A percentile compares a stretch with the other conserved stretches of the same genome.
Conservation (phyloP, 495 filamentous ascomycete genomes). For the Penicillium pulvis region DNA sequence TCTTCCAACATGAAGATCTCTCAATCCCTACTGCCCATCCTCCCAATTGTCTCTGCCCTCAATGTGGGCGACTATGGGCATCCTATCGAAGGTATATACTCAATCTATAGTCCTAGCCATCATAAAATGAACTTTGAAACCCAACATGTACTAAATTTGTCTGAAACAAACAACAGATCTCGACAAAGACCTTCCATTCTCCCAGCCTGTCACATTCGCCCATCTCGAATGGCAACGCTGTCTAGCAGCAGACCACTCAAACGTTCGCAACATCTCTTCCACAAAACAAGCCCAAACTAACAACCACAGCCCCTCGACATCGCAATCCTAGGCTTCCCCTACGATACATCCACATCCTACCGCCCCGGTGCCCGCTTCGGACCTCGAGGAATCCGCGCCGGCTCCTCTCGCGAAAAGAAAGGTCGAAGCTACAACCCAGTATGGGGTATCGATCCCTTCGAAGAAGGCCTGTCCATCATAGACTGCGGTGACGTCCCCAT, state of each 20-base stretch:
- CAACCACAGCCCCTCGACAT: slow-evolving; percentile 22
- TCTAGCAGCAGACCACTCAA: slow-evolving; percentile 16
- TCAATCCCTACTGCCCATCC: neutral
- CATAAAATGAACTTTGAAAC: too few relatives aligned
- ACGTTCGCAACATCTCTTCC: neutral
- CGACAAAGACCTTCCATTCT: slow-evolving; percentile 30
- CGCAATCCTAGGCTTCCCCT: slow-evolving; percentile 29
- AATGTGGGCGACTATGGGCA: slow-evolving; percentile 10
- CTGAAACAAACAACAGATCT: slow-evolving; percentile 19
- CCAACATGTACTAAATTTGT: neutral
- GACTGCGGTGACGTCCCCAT: slow-evolving; percentile 67
- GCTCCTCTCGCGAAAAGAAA: slow-evolving; percentile 40
- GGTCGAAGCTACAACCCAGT: slow-evolving; percentile 34
- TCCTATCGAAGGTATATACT: slow-evolving; percentile 10
- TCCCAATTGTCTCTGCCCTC: neutral
- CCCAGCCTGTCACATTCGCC: slow-evolving; percentile 31
- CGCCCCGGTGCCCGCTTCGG: slow-evolving; percentile 72
- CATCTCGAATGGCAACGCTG: slow-evolving; percentile 30
- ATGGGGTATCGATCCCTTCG: slow-evolving; percentile 50
- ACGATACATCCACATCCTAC: slow-evolving; percentile 55
- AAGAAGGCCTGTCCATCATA: slow-evolving; percentile 56
- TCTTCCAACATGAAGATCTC: neutral
- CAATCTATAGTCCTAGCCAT: neutral
- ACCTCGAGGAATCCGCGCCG: slow-evolving; percentile 66
- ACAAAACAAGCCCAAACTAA: neutral